Evolutionary conservation across 176 grass and related monocot genomes (phyloP).

Genomic region (Pharus latifolius): DNA sequence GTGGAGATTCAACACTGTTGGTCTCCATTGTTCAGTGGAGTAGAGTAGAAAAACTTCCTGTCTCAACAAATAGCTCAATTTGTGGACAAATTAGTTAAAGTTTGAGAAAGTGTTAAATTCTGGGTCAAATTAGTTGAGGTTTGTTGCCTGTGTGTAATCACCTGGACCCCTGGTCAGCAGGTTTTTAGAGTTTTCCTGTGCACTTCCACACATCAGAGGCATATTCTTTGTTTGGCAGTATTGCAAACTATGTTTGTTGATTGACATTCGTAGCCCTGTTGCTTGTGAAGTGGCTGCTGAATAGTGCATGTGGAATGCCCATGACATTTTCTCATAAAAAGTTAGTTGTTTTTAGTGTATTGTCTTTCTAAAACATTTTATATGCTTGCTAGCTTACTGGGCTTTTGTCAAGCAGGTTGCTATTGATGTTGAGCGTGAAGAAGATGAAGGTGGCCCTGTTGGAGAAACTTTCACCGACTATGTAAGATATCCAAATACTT

Average conservation of each 20-base stretch:
- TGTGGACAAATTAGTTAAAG: too few relatives aligned
- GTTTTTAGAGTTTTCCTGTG: constrained; percentile 1
- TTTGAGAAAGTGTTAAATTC: too few relatives aligned
- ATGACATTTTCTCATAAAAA: neutral
- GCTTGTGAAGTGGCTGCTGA: neutral
- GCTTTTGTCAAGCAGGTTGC: constrained; percentile 53
- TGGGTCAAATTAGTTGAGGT: too few relatives aligned
- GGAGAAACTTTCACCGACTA: constrained; percentile 99
- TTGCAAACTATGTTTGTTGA: neutral
- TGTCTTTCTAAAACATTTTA: neutral
- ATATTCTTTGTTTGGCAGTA: neutral
- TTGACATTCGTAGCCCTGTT: neutral
- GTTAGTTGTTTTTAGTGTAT: neutral
- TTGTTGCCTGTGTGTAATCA: too few relatives aligned
- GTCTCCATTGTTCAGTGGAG: too few relatives aligned
- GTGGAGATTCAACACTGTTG: too few relatives aligned
- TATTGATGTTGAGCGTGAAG: constrained; percentile 92
- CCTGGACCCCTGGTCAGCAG: too few relatives aligned
- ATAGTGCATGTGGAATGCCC: neutral
- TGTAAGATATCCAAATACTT: constrained; percentile 43
- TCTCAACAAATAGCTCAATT: too few relatives aligned
- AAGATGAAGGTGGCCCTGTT: constrained; percentile 85
- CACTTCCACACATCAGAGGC: neutral
- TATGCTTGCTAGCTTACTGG: constrained; percentile 5
- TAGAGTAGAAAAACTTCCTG: too few relatives aligned